Evolutionary conservation across 1,284 basidiomycete genomes (phyloP), one percentile per base, ranked within the genome.

Genomic region (Schizophyllum commune): DNA sequence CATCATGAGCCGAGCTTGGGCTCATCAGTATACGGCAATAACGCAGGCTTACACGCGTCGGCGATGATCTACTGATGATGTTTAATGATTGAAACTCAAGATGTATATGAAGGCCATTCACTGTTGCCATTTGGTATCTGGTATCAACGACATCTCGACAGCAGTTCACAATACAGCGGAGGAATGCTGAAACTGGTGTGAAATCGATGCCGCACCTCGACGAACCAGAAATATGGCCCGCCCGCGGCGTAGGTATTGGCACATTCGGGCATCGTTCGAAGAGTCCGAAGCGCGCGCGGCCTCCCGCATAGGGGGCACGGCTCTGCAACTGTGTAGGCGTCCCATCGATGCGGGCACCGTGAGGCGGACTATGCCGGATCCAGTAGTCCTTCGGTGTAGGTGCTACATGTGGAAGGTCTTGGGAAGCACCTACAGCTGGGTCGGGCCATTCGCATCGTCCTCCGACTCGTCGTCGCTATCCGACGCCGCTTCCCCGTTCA

Each of bases 391-490:
- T 47, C 39, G 9, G 39, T 47, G 39, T 13, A 17, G 39, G 39
- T 17, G 39, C 13, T 17, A 8, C 39, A 47, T 17, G 17, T 47
- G 39, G 39, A 27, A 27, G 27, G 27, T 27, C 27, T 27, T 27
- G 27, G 27, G 27, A 27, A 27, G 27, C 27, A 27, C 27, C 39
- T 47, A 47, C 17, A 47, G 39, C 39, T 47, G 39, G 39, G 13
- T 21, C 27, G 53, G 19, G 53, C 11, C 53, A 55, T 64, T 62
- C 4, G 57, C 51, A 47, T 60, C 67, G 15, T 63, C 62, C 13
- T 68, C 68, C 32, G 72, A 78, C 65, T 82, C 83, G 65, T 87
- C 84, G 64, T 88, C 85, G 64, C 84, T 87, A 65, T 88, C 86
- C 55, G 70, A 47, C 9, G 39, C 39, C 13, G 9, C 70, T 53